A percentile compares a stretch with the other conserved stretches of the same genome.
Evolutionary conservation across 2,329 filamentous ascomycete genomes (phyloP).

Genomic region (Aureobasidium mangrovei): DNA sequence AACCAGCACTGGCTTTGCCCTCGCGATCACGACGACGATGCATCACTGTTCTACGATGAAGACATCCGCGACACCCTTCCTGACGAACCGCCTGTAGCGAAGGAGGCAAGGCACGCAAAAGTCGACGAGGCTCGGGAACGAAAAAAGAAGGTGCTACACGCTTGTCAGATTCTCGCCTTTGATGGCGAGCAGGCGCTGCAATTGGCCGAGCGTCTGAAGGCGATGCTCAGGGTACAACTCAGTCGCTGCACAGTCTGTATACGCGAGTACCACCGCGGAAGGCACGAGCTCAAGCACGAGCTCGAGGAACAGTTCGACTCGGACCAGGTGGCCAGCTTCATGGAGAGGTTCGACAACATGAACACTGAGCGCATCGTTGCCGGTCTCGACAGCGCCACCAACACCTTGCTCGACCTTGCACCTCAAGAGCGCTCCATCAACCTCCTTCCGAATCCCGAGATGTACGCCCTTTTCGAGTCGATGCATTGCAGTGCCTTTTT

Average conservation of each 20-base stretch:
- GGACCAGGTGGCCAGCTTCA: conserved; percentile 37
- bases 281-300: conserved; percentile 31
- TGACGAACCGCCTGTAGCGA: conserved; percentile 21
- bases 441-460: conserved; percentile 48
- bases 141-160: conserved; percentile 34
- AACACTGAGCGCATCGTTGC: conserved; percentile 36
- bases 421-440: conserved; percentile 43
- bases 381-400: conserved; percentile 35
- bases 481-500: conserved; percentile 78
- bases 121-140: conserved; percentile 32
- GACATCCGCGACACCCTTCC: conserved; percentile 27
- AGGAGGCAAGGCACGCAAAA: conserved; percentile 21
- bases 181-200: conserved; percentile 38
- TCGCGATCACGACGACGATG: conserved; percentile 29
- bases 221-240: conserved; percentile 34
- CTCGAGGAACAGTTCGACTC: conserved; percentile 36
- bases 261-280: conserved; percentile 38
- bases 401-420: conserved; percentile 36
- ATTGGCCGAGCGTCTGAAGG: conserved; percentile 34
- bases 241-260: conserved; percentile 42
- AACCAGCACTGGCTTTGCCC: conserved; percentile 43
- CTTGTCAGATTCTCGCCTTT: conserved; percentile 39
- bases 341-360: conserved; percentile 37
- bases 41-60: conserved; percentile 36
- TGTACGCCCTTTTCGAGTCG: conserved; percentile 79